Base-by-base conservation (phyloP, 768 basidiomycete genomes). In the Termitomyces sp. region DNA sequence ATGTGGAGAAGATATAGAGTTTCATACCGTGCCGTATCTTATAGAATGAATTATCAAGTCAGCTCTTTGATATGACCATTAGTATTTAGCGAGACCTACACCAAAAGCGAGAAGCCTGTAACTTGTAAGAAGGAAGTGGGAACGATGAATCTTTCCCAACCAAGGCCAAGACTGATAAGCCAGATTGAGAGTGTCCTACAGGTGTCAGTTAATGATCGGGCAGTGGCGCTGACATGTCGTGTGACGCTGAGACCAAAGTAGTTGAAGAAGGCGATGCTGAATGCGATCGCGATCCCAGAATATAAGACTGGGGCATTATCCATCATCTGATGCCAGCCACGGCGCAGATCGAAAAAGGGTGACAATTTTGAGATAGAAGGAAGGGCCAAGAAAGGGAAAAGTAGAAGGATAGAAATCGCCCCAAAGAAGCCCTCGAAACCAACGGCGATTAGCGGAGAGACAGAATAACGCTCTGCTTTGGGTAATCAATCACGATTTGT, bases 181-280 rank as follows among this genome's bases (percentile, higher is more conserved):
- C 97, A 99, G 68, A 99, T 98, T n/a, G 83, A 82, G 53, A 98
- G 78, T 1, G 97, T 98, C 64, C 97, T 81, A 74, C 94, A 97
- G 6, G 94, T 95, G 70, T 99, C 97, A 38, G 94, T 91, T 56
- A 97, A 78, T 54, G 87, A 89, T 59, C 96, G 83, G 17, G 92
- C 91, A 1, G 94, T 97, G 35, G 96, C 95, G 68, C 89, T 93
- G 57, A 98, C 91, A 67, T 91, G 86, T 60, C 86, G 80, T n/a
- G 94, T 96, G 57, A 97, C 91, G 68, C 90, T 92, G 50, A 96
- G 70, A 11, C 94, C 94, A 64, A 93, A 96, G 73, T 84, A 91
- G 67, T 94, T 95, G 82, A 91, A 94, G 33, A 87, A 67, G 6
- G 86, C 78, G 62, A 96, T 95, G 60, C 83, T 85, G 70, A 81